phyloP scores from a whole-genome alignment of 1,284 basidiomycete genomes.

The Ceratobasidium sp. region DNA sequence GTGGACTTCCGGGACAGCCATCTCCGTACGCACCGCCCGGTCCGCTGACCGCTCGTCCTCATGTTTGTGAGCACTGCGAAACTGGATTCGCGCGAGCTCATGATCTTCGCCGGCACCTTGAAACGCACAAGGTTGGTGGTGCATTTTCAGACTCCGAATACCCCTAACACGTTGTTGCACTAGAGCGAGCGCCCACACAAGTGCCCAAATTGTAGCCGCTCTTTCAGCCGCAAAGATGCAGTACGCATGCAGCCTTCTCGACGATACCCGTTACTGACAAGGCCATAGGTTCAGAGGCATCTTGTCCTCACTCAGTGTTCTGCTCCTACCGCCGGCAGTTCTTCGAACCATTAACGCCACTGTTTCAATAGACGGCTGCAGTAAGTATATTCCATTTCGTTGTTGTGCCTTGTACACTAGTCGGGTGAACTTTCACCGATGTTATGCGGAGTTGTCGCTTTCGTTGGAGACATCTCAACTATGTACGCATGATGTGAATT shows the following conservation, averaged over 20 bases:
- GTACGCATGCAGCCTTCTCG: neutral
- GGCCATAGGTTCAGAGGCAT: constrained; percentile 32
- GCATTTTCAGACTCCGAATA: neutral
- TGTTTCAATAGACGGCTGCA: neutral
- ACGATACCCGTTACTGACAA: neutral
- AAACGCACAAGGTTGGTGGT: constrained; percentile 33
- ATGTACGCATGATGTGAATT: neutral
- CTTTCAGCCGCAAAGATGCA: constrained; percentile 42
- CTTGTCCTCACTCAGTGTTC: constrained; percentile 26
- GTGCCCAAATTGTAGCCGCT: constrained; percentile 37
- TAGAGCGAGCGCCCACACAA: constrained; percentile 36
- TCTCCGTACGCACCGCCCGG: constrained; percentile 38
- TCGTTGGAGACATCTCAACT: neutral
- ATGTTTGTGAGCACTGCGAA: constrained; percentile 38
- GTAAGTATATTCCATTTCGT: neutral
- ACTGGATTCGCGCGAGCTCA: constrained; percentile 41
- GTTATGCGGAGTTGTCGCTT: neutral
- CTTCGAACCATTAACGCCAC: constrained; percentile 21
- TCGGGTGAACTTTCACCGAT: neutral
- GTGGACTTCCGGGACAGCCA: constrained; percentile 17
- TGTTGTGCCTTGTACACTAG: too few species aligned
- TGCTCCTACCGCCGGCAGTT: neutral
- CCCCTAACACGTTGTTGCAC: neutral
- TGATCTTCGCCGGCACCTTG: constrained; percentile 34
- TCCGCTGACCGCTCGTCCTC: constrained; percentile 28